Base-by-base conservation (phyloP, 2,329 filamentous ascomycete species). In the Exophiala sp. region DNA sequence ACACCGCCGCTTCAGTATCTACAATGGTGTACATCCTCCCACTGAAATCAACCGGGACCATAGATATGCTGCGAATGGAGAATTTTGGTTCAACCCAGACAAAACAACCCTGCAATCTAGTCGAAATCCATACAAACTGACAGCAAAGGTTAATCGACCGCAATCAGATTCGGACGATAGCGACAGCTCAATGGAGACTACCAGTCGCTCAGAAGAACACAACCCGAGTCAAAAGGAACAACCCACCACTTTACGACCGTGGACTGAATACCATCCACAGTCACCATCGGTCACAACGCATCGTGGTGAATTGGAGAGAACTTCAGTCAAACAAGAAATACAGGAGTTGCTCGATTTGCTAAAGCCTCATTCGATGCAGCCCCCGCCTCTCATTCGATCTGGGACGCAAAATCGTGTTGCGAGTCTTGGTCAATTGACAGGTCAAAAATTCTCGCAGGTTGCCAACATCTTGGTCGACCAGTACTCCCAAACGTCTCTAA, bases 61-160 rank as follows among this genome's bases (percentile, higher is more conserved):
- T 18, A 83, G 82, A 62, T 84, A 84, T 66, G 70, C 72, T n/a
- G 53, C 58, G 20, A 48, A 57, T 42, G 59, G 59, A 21, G 55
- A 56, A 35, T 61, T 54, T 29, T 61, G 59, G 59, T 61, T 61
- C 39, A 50, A 61, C 42, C 55, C 59, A 5, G 47, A 38, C 21
- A 51, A 53, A 5, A 14, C 36, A 29, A n/a, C 40, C 20, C 21
- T 40, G 3, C 38, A 38, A 9, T 21, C 34, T 2, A 42, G 18
- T 38, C 11, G 11, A 20, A 7, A 8, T 12, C 14, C 10, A 4
- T 41, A 41, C n/a, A 53, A 47, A 10, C 29, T 44, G 9, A 44
- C 16, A 2, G 38, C 50, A 8, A 18, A 56, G 10, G 46, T 54
- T 42, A 43, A 47, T 14, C 45, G 42, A 29, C 40, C 55, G 9